Evolutionary conservation across 2,329 filamentous ascomycete species (phyloP), one percentile per base, ranked within the genome.

Genomic region (Thelonectria discophora): DNA sequence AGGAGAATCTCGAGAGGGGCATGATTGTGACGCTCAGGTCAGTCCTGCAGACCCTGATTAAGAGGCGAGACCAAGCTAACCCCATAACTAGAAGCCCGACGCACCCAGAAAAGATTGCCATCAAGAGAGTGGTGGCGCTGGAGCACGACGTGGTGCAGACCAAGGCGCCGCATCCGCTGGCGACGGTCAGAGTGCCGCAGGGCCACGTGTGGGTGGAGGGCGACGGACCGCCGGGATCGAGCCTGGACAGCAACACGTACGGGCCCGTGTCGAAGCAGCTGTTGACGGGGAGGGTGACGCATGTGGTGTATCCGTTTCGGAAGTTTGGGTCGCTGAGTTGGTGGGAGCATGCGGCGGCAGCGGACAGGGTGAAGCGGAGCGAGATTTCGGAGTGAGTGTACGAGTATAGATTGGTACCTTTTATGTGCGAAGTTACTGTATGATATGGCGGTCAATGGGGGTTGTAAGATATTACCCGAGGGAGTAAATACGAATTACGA

Each of bases 141-240:
- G 89, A 90, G 54, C 93, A 94, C 10, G 94, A 98, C 73, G 81
- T 86, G 1, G 87, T 98, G 30, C 82, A 80, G 57, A 90, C 91
- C 42, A 83, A 86, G 59, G 76, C 81, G 55, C 88, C 88, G 17
- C 90, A 88, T 73, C 83, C 86, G 9, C 75, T 82, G 15, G 69
- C 79, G 1, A 82, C 77, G 9, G 80, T 91, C 47, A 83, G 84
- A 64, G 86, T 99, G 20, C 94, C 94, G 5, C 84, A 84, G 64
- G 93, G 93, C 17, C 94, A 98, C 79, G 84, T 98, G 27, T 99
- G 95, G 95, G 88, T 99, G 1, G 94, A 98, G 75, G 95, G 95
- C 1, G 95, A 99, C 74, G 93, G 90, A 12, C 85, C 86, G 70
- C 85, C 86, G 69, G 83, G 85, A 52, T 86, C 86, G 70, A 92